phyloP scores from a whole-genome alignment of 441 rosid genomes.

The Jatropha multifida region DNA sequence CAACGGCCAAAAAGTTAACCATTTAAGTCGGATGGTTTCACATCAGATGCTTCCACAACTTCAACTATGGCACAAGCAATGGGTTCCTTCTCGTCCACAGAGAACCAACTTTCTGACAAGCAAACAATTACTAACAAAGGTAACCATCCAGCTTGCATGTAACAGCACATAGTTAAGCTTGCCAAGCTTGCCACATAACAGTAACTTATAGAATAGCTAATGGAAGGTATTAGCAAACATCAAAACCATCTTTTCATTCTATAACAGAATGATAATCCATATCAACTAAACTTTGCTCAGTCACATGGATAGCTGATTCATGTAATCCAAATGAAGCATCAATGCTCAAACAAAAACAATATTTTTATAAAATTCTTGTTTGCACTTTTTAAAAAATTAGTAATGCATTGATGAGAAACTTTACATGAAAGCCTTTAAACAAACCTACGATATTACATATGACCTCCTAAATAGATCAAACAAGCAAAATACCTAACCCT shows the following conservation, averaged over 20 bases:
- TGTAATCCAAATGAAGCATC: background rate
- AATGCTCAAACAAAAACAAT: background rate
- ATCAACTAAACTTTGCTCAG: background rate
- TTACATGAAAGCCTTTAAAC: background rate
- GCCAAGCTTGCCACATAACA: background rate
- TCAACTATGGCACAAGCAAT: constrained; percentile 72
- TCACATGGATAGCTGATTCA: background rate
- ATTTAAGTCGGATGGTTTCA: constrained; percentile 82
- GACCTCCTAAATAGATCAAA: background rate
- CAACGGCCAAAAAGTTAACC: constrained; percentile 45
- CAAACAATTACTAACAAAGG: constrained; percentile 14
- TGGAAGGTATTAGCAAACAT: background rate
- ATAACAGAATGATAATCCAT: background rate
- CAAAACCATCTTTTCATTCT: background rate
- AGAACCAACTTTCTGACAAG: constrained; percentile 77
- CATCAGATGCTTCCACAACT: constrained; percentile 77
- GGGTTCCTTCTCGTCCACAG: constrained; percentile 74
- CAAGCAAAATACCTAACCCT: background rate
- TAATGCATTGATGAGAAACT: background rate
- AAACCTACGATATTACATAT: too few species aligned
- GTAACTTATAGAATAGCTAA: background rate
- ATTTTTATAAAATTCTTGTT: background rate
- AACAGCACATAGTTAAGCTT: background rate
- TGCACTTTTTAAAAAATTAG: background rate
- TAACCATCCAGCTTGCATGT: background rate